Conservation (phyloP, 768 basidiomycete species). For the Candolleomyces eurysporus region DNA sequence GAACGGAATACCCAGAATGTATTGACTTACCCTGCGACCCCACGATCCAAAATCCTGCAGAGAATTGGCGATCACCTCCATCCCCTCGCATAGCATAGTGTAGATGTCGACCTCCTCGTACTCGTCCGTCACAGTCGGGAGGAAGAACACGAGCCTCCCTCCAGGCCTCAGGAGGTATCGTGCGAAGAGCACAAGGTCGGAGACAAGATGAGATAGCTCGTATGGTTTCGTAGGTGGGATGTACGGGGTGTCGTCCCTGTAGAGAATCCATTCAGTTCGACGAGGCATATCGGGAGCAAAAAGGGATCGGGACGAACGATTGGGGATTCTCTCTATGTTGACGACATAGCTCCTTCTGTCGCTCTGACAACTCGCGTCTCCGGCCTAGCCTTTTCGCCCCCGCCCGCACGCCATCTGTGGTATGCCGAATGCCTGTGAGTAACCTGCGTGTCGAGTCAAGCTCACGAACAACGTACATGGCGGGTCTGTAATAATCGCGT, state of each 20-base stretch:
- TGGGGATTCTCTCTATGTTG: conserved; percentile 37
- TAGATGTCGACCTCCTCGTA: conserved; percentile 87
- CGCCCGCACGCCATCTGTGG: conserved; percentile 93
- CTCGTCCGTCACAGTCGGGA: conserved; percentile 89
- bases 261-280: background rate
- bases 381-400: conserved; percentile 81
- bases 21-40: conserved; percentile 76
- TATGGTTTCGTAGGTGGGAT: conserved; percentile 91
- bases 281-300: too few relatives aligned
- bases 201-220: conserved; percentile 79
- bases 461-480: conserved; percentile 62
- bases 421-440: too few relatives aligned
- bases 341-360: conserved; percentile 33
- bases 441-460: too few relatives aligned
- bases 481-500: conserved; percentile 93
- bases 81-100: conserved; percentile 76
- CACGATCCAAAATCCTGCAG: conserved; percentile 93
- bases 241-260: conserved; percentile 65
- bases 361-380: conserved; percentile 46
- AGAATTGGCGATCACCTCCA: conserved; percentile 86
- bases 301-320: conserved; percentile 37
- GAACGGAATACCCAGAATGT: background rate
- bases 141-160: conserved; percentile 93
- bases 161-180: conserved; percentile 81
- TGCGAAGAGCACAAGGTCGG: conserved; percentile 78